phyloP scores from a whole-genome alignment of 306 rosid species.

The Inga leiocalycina region DNA sequence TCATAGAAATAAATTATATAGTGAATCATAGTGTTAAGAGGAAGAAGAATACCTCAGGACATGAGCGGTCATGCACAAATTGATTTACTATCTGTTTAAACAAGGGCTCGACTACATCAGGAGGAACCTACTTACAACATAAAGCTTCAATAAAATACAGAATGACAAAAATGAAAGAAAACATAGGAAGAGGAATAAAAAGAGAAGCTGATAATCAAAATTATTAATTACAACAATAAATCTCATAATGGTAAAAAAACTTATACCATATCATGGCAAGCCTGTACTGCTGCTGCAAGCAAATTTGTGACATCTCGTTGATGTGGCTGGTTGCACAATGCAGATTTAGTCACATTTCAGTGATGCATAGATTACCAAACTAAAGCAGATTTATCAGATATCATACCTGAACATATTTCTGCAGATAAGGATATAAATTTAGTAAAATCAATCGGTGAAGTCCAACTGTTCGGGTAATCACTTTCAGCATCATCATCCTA shows the following conservation, averaged over 20 bases:
- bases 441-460: constrained; percentile 75
- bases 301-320: constrained; percentile 77
- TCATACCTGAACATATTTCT: constrained; percentile 77
- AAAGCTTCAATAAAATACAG: constrained; percentile 23
- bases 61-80: constrained; percentile 89
- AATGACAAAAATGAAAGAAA: constrained; percentile 11
- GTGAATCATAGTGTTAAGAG: constrained; percentile 11
- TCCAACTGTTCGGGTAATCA: constrained; percentile 84
- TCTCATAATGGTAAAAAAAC: constrained; percentile 7
- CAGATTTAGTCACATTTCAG: constrained; percentile 34
- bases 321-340: constrained; percentile 75
- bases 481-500: constrained; percentile 90
- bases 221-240: constrained; percentile 21
- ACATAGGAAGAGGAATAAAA: neutral
- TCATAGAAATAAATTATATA: neutral
- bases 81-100: constrained; percentile 87
- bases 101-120: constrained; percentile 82
- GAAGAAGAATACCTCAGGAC: constrained; percentile 72
- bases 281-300: constrained; percentile 88
- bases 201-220: constrained; percentile 19
- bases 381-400: constrained; percentile 26
- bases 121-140: constrained; percentile 70
- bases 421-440: constrained; percentile 68
- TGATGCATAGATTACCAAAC: constrained; percentile 25
- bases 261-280: constrained; percentile 93